Evolutionary conservation across 805 yeast genomes (phyloP), one percentile per base, ranked within the genome.

Genomic region (Metschnikowia arizonensis): DNA sequence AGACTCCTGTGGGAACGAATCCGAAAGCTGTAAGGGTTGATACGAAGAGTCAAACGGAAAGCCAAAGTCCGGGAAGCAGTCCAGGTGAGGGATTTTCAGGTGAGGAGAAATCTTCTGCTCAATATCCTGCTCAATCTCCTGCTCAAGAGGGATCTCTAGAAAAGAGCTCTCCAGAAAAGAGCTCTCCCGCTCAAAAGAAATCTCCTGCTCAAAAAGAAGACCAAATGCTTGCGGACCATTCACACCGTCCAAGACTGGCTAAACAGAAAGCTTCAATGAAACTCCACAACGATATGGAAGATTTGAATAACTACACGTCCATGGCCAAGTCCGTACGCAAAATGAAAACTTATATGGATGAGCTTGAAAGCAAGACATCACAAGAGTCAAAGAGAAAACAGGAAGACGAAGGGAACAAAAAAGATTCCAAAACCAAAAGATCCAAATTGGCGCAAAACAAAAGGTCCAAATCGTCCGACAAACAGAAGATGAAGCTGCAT

Each of bases 281-380:
- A 57, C 65, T 87, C 12, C 91, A 83, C 54, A 74, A 75, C 9
- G 80, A 82, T 59, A 85, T 87, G 74, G 77, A 77, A 47, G 83
- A 83, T 38, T 71, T 86, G 50, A 84, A 83, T 55, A 73, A 70
- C 41, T 86, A 77, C 56, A 83, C 82, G 49, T 73, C 78, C 50
- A 59, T 67, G 52, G 46, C 65, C 8, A 79, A 78, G 53, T 71
- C 74, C 23, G 68, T 72, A 18, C 56, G 65, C 19, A 69, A 69
- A 47, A 63, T 68, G 66, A 71, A 67, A 50, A 35, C 46, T 4
- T 61, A 63, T 48, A 62, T 69, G 70, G 64, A 64, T 7, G 60
- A 62, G 44, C 54, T 69, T 17, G 73, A 68, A 35, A 47, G 31
- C 17, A 28, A 52, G 25, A 15, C 52, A 3, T 10, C 38, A 4